Base-by-base conservation (phyloP, 1,139 yeast species). In the Suhomyces yuchorum region DNA sequence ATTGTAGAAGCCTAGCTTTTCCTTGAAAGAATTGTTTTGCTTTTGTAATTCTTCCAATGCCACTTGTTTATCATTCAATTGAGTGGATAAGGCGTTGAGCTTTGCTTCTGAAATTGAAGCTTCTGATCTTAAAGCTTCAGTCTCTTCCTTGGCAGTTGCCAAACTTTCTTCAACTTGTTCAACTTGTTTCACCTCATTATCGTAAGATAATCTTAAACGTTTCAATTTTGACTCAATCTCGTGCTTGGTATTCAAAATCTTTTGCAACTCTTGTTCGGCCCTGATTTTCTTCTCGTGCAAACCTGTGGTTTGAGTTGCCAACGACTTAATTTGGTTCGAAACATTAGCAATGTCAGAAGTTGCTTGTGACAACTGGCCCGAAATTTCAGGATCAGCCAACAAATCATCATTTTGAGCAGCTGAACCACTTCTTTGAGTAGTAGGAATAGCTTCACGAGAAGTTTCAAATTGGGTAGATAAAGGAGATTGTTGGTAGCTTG, bases 321-420 rank as follows among this genome's bases (percentile, higher is more conserved):
- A 75, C 0, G 96, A 86, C 52, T 83, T 84, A 51, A 90, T 84
- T 69, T 92, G 97, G 59, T 86, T 89, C 1, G 96, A 87, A 42
- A 87, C 77, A 58, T 92, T 90, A 15, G 96, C 97, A 65, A 89
- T 78, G 57, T 90, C 97, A 3, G 93, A 81, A 14, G 95, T 84
- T 3, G 96, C 92, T 53, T 81, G 81, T 0, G 96, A 84, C 43
- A 90, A 72, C 60, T 86, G 84, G 22, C 84, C 82, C 1, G 90
- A 80, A 4, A 82, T 75, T 45, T 78, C 84, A 1, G 78, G 71
- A 51, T 82, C 87, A 0, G 85, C 84, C 46, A 81, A 69, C 42
- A 82, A 65, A 51, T 83, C 89, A 44, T 68, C 70, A 54, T 79
- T 78, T n/a, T 32, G 46, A 4, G 39, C 37, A 15, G 23, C 52